Evolutionary conservation across 2,329 filamentous ascomycete species (phyloP), one percentile per base, ranked within the genome.

Genomic region (Ceratocystis destructans): DNA sequence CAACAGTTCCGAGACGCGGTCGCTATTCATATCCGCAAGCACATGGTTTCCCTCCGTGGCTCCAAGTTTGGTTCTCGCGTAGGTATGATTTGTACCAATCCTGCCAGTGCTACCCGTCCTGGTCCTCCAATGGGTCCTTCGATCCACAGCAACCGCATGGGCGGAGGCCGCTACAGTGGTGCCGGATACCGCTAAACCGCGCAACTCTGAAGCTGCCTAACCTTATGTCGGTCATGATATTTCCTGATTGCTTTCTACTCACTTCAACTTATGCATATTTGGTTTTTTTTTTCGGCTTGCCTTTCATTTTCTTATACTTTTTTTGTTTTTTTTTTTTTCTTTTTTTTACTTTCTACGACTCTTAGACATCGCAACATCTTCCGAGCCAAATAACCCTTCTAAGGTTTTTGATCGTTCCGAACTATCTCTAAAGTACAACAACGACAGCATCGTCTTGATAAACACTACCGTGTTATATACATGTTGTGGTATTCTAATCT

Each of bases 11-110:
- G 91, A 67, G 95, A 99, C 74, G 80, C 96, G 70, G 94, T 99
- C 70, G 91, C 92, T 61, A 87, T 86, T 66, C 94, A 99, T 74
- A 96, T 99, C 72, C 88, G 90, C 71, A 97, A 97, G 83, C 94
- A 99, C 76, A 99, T 99, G 94, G 94, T 99, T 7, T 99, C 94
- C 66, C 87, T 99, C 62, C 89, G 94, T 69, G 94, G 94, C 67
- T 97, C 94, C 73, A 99, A 99, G 76, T 99, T 97, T 75, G 94
- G 94, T 69, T 99, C 94, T 68, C 90, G 94, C 67, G 94, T 99
- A 69, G 94, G 94, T 41, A 97, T 99, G 93, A 87, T 99, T 65
- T 99, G 95, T 79, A 96, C 90, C 77, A 97, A 97, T 76, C 93
- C 92, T 46, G 90, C 90, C 61, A 85, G 91, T 71, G 84, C 89